phyloP scores from a whole-genome alignment of 805 yeast genomes.

The Saccharomycopsis olivae region DNA sequence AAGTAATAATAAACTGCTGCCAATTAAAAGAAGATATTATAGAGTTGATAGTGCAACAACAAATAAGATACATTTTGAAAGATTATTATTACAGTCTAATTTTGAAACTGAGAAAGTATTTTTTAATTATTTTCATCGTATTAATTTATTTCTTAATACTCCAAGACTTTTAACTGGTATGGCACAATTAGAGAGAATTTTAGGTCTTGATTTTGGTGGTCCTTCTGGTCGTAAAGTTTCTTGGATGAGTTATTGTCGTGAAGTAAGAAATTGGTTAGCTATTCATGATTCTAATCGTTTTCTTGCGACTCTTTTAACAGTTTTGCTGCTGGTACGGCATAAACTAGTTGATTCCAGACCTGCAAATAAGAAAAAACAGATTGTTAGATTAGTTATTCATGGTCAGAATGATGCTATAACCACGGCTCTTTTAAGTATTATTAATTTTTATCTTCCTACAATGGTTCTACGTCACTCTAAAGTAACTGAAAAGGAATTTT shows the following conservation, averaged over 20 bases:
- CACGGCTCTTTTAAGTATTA: conserved; percentile 10
- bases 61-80: conserved; percentile 15
- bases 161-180: conserved; percentile 17
- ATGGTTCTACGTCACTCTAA: conserved; percentile 13
- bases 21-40: conserved; percentile 4
- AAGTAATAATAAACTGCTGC: neutral
- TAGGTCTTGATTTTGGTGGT: conserved; percentile 1
- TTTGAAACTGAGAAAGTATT: conserved; percentile 14
- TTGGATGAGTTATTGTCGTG: conserved; percentile 12
- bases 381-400: conserved; percentile 12
- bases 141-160: conserved; percentile 16
- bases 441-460: conserved; percentile 14
- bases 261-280: conserved; percentile 16
- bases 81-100: conserved; percentile 8
- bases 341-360: conserved; percentile 10
- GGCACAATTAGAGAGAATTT: conserved; percentile 6
- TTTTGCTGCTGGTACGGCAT: conserved; percentile 10
- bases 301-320: conserved; percentile 9
- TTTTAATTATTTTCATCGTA: conserved; percentile 12
- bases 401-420: conserved; percentile 12
- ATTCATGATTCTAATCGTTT: conserved; percentile 15
- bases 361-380: conserved; percentile 7
- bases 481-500: conserved; percentile 6
- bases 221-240: neutral
- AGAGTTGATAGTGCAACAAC: conserved; percentile 10